Conservation (phyloP, 495 filamentous ascomycete species). For the Lentithecium fluviatile region DNA sequence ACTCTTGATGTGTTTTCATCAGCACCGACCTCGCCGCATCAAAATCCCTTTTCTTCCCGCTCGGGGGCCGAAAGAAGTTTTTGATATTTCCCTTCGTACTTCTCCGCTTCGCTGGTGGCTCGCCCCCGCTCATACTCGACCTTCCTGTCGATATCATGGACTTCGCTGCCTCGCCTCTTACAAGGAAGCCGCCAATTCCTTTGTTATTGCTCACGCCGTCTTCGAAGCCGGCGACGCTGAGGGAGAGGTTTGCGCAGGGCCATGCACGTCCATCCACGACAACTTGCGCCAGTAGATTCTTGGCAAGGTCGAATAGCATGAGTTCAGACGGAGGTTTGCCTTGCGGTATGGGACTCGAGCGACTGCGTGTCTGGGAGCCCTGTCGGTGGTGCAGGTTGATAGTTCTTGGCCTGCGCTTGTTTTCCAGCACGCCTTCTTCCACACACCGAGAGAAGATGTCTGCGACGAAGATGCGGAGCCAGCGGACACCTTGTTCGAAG, state of each 20-base stretch:
- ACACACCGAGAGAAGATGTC: slow-evolving; percentile 89
- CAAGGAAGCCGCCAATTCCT: slow-evolving; percentile 80
- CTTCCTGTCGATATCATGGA: slow-evolving; percentile 36
- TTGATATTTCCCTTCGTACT: slow-evolving; percentile 56
- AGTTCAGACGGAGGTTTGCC: slow-evolving; percentile 69
- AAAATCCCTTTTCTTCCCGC: slow-evolving; percentile 25
- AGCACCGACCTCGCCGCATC: slow-evolving; percentile 23
- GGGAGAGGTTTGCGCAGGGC: slow-evolving; percentile 81
- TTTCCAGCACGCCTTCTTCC: slow-evolving; percentile 88
- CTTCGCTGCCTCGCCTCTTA: slow-evolving; percentile 75
- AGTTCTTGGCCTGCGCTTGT: slow-evolving; percentile 79
- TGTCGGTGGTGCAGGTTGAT: slow-evolving; percentile 80
- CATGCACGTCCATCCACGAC: slow-evolving; percentile 73
- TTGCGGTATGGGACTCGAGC: slow-evolving; percentile 72
- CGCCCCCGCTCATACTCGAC: slow-evolving; percentile 31
- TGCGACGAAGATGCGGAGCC: slow-evolving; percentile 88
- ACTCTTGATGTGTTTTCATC: slow-evolving; percentile 14
- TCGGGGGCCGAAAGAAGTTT: slow-evolving; percentile 23
- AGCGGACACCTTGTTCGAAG: slow-evolving; percentile 77
- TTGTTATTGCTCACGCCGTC: slow-evolving; percentile 79
- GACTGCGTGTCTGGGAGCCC: slow-evolving; percentile 66
- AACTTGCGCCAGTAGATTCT: slow-evolving; percentile 72
- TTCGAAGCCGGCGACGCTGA: slow-evolving; percentile 87
- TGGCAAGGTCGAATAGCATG: slow-evolving; percentile 73
- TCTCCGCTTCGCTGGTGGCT: slow-evolving; percentile 16